These are phyloP conservation scores for Rasamsonia emersonii DNA, from an alignment of 2,329 filamentous ascomycete species.

Conservation along the genomic window DNA sequence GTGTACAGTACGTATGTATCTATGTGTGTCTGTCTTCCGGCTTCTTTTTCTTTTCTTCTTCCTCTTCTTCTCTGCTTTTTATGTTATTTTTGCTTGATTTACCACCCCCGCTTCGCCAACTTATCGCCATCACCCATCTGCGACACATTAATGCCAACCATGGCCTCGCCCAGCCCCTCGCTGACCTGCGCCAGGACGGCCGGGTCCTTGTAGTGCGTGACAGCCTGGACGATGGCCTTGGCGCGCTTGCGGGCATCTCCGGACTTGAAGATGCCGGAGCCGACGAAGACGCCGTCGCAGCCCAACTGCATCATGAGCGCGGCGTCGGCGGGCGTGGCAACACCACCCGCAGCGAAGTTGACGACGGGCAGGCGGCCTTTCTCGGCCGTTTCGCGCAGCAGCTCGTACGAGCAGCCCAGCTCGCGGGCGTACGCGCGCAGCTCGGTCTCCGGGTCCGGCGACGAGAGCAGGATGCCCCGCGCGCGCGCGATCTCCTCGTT, in stretches of 20 bases:
- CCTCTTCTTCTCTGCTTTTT: no score
- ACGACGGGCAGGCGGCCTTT: constrained; percentile 85
- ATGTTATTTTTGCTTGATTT: no score
- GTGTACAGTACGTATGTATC: no score
- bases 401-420: constrained; percentile 65
- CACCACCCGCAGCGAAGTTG: constrained; percentile 95
- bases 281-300: constrained; percentile 96
- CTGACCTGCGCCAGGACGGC: constrained; percentile 81
- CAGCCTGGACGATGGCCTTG: constrained; percentile 88
- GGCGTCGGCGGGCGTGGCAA: constrained; percentile 97
- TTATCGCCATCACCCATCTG: constrained; percentile 71
- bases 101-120: constrained; percentile 82
- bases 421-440: constrained; percentile 73
- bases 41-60: no score
- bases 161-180: constrained; percentile 87
- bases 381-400: constrained; percentile 80
- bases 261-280: constrained; percentile 94
- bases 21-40: no score
- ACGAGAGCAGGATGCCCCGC: constrained; percentile 40
- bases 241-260: constrained; percentile 84
- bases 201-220: constrained; percentile 80
- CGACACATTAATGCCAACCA: constrained; percentile 88
- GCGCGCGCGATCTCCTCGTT: constrained; percentile 73
- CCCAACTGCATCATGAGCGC: constrained; percentile 99
- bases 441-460: constrained; percentile 52